phyloP scores from a whole-genome alignment of 345 rosid genomes.

The Stellera chamaejasme region DNA sequence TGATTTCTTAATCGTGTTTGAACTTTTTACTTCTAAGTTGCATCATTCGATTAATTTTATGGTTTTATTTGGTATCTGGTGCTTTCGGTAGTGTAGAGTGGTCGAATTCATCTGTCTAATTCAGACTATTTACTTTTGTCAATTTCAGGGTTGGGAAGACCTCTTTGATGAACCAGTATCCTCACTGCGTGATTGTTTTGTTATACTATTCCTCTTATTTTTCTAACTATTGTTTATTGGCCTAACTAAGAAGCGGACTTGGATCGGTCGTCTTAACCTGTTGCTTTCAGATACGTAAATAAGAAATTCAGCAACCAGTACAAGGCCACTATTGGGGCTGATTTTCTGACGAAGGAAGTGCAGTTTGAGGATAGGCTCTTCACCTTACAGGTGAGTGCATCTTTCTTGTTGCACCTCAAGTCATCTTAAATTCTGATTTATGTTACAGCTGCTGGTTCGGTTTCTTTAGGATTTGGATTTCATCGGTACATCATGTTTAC shows the following conservation, averaged over 20 bases:
- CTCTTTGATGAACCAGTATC: slow-evolving; percentile 92
- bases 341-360: slow-evolving; percentile 90
- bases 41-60: background rate
- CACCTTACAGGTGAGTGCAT: slow-evolving; percentile 66
- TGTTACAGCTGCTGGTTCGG: slow-evolving; percentile 4
- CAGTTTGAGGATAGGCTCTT: slow-evolving; percentile 80
- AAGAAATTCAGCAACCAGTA: slow-evolving; percentile 88
- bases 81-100: background rate
- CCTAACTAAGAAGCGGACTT: background rate
- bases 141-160: slow-evolving; percentile 77
- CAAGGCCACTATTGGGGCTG: slow-evolving; percentile 93
- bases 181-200: slow-evolving; percentile 14
- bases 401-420: background rate
- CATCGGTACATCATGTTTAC: background rate
- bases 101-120: too few relatives aligned
- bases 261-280: background rate
- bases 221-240: background rate
- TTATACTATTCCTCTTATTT: slow-evolving; percentile 12
- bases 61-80: slow-evolving; percentile 2
- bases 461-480: background rate
- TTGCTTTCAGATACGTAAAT: slow-evolving; percentile 68
- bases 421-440: background rate
- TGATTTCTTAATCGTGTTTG: background rate
- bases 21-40: background rate
- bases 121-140: too few relatives aligned